Percentiles rank a stretch among this genome's conserved stretches.
phyloP scores from a whole-genome alignment of 331 rosid genomes.

The Acacia pycnantha region DNA sequence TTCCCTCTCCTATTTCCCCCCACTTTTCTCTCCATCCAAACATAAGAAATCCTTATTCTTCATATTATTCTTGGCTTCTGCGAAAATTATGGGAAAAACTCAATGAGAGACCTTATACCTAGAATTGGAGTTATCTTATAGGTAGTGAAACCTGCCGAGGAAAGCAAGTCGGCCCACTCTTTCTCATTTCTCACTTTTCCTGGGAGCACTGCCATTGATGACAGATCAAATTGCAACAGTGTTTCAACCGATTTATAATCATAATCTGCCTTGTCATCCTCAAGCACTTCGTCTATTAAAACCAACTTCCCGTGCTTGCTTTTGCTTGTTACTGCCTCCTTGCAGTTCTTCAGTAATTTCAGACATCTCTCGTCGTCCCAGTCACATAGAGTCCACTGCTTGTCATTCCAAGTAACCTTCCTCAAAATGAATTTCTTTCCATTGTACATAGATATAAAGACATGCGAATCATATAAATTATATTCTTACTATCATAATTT shows the following conservation, averaged over 20 bases:
- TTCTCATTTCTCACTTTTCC: constrained; percentile 51
- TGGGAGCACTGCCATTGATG: constrained; percentile 31
- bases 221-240: constrained; percentile 37
- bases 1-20: too few species aligned
- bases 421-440: not conserved
- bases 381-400: constrained; percentile 15
- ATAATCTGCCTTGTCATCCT: not conserved
- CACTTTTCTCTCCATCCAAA: too few species aligned
- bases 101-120: constrained; percentile 52
- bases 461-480: too few species aligned
- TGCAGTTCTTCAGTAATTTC: constrained; percentile 36
- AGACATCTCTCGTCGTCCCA: constrained; percentile 50
- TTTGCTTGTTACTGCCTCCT: constrained; percentile 32
- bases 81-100: constrained; percentile 27
- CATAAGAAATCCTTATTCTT: not conserved
- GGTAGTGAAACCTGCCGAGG: constrained; percentile 39
- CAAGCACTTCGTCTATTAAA: constrained; percentile 43
- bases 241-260: constrained; percentile 25
- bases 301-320: constrained; percentile 48
- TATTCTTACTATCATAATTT: too few species aligned
- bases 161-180: constrained; percentile 45
- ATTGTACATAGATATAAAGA: too few species aligned
- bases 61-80: not conserved
- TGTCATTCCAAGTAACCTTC: too few species aligned
- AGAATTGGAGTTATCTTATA: constrained; percentile 39